Evolutionary conservation across 2,329 filamentous ascomycete genomes (phyloP), one percentile per base, ranked within the genome.

Genomic region (Catunica adiposa): DNA sequence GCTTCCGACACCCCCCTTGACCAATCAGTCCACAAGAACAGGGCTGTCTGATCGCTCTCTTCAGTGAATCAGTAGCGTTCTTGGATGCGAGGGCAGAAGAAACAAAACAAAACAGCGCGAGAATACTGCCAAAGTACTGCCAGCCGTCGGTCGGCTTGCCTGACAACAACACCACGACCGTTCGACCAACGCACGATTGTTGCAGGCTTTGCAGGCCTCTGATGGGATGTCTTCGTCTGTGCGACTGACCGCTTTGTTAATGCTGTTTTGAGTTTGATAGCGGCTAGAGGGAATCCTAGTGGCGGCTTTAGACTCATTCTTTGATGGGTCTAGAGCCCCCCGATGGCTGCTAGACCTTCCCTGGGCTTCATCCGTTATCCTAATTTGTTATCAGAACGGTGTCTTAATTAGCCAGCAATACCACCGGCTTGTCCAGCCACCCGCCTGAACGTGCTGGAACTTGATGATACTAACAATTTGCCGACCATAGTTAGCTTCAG

Each of bases 231-330:
- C 1, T 48, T 23, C 8, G 23, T 48, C 23, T 48, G 22, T 48
- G 44, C 44, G 26, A 48, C 44, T 48, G 17, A 48, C 44, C 44
- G 44, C 44, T n/a, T 48, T 48, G 20, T 48, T 48, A 48, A 25
- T 48, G 20, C 17, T 26, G 20, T 25, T 48, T 25, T 48, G 3
- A 22, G 22, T 34, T 34, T 34, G 29, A 11, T 34, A 34, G 29
- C 5, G 29, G 11, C 29, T 34, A 5, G 29, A 34, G 29, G 29
- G 29, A 34, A 5, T 34, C 29, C 11, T 34, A 34, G 29, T 11
- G 29, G 29, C 29, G 29, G 29, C 29, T 34, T 34, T 34, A 34
- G 29, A 34, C 5, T 34, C 29, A 11, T 34, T 34, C 29, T 34
- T 5, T 11, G 29, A 34, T 34, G 29, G 11, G 29, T 34, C 29